Conservation (phyloP, 257 asterid species). For the Vinca minor region DNA sequence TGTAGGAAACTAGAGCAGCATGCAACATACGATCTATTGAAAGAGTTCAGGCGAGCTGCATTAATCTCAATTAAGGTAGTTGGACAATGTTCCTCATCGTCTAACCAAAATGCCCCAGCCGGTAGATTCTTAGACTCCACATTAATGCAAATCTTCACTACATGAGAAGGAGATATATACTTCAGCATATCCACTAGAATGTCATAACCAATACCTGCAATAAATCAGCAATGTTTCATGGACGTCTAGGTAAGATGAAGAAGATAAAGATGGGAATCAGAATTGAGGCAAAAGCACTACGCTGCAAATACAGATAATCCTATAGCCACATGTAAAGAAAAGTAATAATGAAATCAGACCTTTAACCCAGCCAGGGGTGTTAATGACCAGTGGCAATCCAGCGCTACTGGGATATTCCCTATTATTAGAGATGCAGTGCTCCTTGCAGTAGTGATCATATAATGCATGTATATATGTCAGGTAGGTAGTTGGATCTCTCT, state of each 20-base stretch:
- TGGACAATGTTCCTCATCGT: slow-evolving; percentile 33
- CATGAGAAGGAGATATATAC: slow-evolving; percentile 66
- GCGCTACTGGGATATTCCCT: slow-evolving; percentile 24
- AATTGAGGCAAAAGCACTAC: slow-evolving; percentile 1
- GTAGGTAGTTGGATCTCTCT: slow-evolving; percentile 72
- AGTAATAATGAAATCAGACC: slow-evolving; percentile 33
- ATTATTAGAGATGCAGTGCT: slow-evolving; percentile 21
- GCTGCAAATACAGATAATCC: neutral
- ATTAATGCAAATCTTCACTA: slow-evolving; percentile 64
- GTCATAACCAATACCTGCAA: slow-evolving; percentile 82
- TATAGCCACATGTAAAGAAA: slow-evolving; percentile 11
- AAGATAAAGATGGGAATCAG: slow-evolving; percentile 1
- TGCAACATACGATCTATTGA: slow-evolving; percentile 60
- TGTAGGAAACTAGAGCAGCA: neutral
- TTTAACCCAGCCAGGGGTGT: slow-evolving; percentile 98
- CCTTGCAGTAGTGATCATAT: slow-evolving; percentile 54
- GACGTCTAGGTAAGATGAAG: neutral
- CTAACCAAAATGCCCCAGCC: slow-evolving; percentile 74
- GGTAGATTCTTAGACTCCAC: slow-evolving; percentile 70
- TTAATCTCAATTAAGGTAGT: slow-evolving; percentile 51
- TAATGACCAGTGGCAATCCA: slow-evolving; percentile 68
- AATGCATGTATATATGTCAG: slow-evolving; percentile 48
- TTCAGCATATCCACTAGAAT: slow-evolving; percentile 71
- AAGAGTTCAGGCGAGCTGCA: slow-evolving; percentile 66
- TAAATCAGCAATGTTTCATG: slow-evolving; percentile 11